phyloP scores from a whole-genome alignment of 2,329 filamentous ascomycete genomes.

The Trichoderma cornu-damae region DNA sequence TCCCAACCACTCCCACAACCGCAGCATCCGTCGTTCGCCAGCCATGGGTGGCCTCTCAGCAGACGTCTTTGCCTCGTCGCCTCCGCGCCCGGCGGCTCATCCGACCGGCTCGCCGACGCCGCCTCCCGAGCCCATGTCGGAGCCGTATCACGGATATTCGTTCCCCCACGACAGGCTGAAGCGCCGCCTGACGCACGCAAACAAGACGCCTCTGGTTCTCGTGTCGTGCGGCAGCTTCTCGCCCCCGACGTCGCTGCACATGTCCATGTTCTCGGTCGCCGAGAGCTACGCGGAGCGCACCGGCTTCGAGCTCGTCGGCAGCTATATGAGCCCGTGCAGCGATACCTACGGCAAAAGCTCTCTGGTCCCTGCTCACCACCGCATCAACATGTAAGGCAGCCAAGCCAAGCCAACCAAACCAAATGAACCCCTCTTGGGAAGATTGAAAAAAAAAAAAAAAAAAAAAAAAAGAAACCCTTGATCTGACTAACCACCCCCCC shows the following conservation, averaged over 20 bases:
- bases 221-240: constrained; percentile 66
- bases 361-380: constrained; percentile 27
- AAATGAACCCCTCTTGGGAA: background rate
- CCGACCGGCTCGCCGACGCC: constrained; percentile 12
- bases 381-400: constrained; percentile 52
- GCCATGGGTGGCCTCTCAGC: constrained; percentile 6
- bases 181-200: constrained; percentile 46
- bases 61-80: constrained; percentile 6
- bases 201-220: constrained; percentile 59
- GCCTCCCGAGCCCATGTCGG: constrained; percentile 16
- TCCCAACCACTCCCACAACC: background rate
- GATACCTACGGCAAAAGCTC: constrained; percentile 43
- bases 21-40: background rate
- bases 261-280: constrained; percentile 81
- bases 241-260: constrained; percentile 68
- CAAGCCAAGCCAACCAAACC: too few relatives aligned
- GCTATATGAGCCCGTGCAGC: constrained; percentile 48
- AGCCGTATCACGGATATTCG: constrained; percentile 38
- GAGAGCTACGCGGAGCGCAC: constrained; percentile 65
- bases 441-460: too few relatives aligned
- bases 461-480: background rate
- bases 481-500: background rate
- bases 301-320: constrained; percentile 75
- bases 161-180: constrained; percentile 56
- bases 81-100: background rate